Percentiles rank a stretch among this genome's conserved stretches.
These are phyloP conservation scores for Xylaria sp. DNA, from an alignment of 2,329 filamentous ascomycete genomes.

Conservation along the genomic window DNA sequence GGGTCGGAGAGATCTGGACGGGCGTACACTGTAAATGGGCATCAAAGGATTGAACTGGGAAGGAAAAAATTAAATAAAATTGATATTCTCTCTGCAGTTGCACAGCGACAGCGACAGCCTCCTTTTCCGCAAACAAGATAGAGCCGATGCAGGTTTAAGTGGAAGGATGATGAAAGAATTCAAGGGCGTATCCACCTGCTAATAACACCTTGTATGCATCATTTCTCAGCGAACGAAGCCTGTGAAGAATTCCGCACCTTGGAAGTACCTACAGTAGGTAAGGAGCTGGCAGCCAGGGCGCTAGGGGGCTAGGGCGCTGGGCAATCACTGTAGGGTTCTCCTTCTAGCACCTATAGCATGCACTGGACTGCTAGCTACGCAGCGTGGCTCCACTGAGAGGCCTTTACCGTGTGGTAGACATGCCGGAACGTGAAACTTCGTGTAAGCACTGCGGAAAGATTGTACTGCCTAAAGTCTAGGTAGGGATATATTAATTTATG, in stretches of 20 bases:
- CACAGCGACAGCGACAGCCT: conserved; percentile 22
- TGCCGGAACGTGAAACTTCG: neutral
- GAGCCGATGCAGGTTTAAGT: conserved; percentile 22
- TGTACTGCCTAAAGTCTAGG: too few relatives aligned
- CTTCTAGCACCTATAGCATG: neutral
- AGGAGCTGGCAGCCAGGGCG: too few relatives aligned
- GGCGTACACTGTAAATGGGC: neutral
- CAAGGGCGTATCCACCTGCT: conserved; percentile 29
- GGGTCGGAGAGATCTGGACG: conserved; percentile 4
- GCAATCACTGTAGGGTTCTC: too few relatives aligned
- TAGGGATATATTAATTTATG: too few relatives aligned
- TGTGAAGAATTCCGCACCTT: neutral
- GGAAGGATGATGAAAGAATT: conserved; percentile 34
- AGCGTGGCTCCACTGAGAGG: conserved; percentile 23
- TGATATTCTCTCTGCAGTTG: conserved; percentile 20
- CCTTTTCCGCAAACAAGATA: conserved; percentile 27
- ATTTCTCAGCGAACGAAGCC: conserved; percentile 13
- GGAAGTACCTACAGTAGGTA: neutral
- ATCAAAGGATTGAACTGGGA: conserved; percentile 16
- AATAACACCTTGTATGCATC: conserved; percentile 20
- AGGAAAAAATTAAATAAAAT: conserved; percentile 12
- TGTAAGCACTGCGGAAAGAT: neutral
- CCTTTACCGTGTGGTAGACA: neutral
- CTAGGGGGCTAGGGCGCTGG: too few relatives aligned
- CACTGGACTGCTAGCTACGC: conserved; percentile 14